A percentile compares a stretch with the other conserved stretches of the same genome.
These are phyloP conservation scores for Brassica carinata DNA, from an alignment of 345 rosid genomes.

Conservation along the genomic window DNA sequence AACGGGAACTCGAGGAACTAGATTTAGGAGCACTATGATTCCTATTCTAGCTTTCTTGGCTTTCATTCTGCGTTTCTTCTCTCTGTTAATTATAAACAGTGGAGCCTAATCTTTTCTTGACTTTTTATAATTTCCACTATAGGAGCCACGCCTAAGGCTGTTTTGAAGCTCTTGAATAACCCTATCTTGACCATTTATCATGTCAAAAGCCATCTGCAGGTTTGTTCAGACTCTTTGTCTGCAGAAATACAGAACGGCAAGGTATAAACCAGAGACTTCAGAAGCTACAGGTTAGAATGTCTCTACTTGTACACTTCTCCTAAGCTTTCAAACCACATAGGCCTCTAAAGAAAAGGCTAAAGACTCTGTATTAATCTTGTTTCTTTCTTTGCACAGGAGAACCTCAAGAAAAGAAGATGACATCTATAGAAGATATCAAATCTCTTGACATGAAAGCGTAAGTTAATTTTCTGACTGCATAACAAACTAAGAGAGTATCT, in stretches of 20 bases:
- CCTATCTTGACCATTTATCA: constrained; percentile 90
- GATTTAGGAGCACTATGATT: constrained; percentile 54
- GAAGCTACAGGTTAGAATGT: constrained; percentile 51
- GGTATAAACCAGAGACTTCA: constrained; percentile 75
- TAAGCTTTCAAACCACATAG: neutral
- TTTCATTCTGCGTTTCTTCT: constrained; percentile 60
- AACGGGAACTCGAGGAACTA: constrained; percentile 22
- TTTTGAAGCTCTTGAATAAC: constrained; percentile 80
- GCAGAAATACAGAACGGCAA: constrained; percentile 94
- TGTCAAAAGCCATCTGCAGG: constrained; percentile 99
- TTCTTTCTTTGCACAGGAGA: constrained; percentile 49
- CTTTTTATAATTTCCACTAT: constrained; percentile 17
- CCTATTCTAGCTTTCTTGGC: constrained; percentile 80
- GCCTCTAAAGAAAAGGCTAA: neutral
- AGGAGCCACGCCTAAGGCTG: constrained; percentile 99
- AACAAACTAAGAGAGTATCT: neutral
- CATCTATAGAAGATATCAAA: constrained; percentile 61
- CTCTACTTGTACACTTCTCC: neutral
- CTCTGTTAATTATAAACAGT: neutral
- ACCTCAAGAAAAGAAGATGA: constrained; percentile 58
- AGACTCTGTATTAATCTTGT: constrained; percentile 16
- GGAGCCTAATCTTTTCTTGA: neutral
- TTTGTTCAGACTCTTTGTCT: constrained; percentile 33
- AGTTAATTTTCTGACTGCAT: constrained; percentile 25
- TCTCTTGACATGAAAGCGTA: constrained; percentile 84